Base-by-base conservation (phyloP, 2,329 filamentous ascomycete species). In the Penicillium olsonii region DNA sequence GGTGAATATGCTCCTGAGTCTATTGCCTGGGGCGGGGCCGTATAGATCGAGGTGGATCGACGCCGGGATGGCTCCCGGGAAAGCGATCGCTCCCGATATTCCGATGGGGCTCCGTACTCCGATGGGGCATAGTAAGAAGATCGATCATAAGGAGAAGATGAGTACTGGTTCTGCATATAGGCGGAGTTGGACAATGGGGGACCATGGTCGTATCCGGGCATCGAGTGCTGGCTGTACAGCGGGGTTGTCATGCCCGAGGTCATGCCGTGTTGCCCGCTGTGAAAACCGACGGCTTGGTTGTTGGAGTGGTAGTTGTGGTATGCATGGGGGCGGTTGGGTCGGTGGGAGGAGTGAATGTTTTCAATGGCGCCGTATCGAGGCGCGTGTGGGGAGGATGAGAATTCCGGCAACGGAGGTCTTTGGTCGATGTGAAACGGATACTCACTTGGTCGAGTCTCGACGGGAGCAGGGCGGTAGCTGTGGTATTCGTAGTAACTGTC, bases 241-340 rank as follows among this genome's bases (percentile, higher is more conserved):
- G 46, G 47, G 15, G 45, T 39, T 24, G 52, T 47, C 56, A 66
- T 58, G 42, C 64, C 57, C 10, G 45, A 42, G 14, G 50, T 49
- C 56, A 66, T 62, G 31, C 68, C 67, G 24, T 65, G 66, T 24
- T 61, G 53, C 46, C 64, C 59, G 9, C 66, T 69, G 52, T 75
- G 71, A 48, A 65, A 73, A 49, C 72, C 75, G 42, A 70, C 48
- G 12, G 73, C 72, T 42, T 71, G 65, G 31, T 56, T 57, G 53
- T 61, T 60, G 35, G 65, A 37, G 50, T 73, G 68, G 37, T 70
- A 68, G 19, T 64, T 57, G 45, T 71, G 66, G 44, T 73, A 71
- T n/a, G 69, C 60, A 48, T 62, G 62, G 18, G 71, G 66, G 27
- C 67, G 66, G 52, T 55, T 52, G 19, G 56, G 47, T 35, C 68